Percentiles rank a stretch among this genome's conserved stretches.
Evolutionary conservation across 2,329 filamentous ascomycete genomes (phyloP).

Genomic region (Calonectria pseudoturangicola): DNA sequence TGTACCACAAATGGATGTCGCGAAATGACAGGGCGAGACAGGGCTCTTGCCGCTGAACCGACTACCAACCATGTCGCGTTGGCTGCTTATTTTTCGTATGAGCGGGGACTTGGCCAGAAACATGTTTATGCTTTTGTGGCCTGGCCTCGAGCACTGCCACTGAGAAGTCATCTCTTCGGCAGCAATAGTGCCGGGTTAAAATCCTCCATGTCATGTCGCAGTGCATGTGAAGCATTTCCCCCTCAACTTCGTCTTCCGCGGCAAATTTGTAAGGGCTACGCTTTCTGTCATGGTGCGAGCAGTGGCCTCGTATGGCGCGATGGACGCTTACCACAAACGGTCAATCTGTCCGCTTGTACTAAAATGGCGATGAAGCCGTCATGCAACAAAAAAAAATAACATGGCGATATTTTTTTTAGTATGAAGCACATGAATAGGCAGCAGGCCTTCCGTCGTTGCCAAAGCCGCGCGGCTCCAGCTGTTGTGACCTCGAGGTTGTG

Average conservation of each 20-base stretch:
- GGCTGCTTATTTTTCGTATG: too few relatives aligned
- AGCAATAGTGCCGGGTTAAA: conserved; percentile 47
- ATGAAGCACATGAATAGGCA: conserved; percentile 22
- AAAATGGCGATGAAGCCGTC: conserved; percentile 49
- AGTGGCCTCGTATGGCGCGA: rapidly evolving
- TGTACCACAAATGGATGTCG: too few relatives aligned
- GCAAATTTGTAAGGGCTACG: conserved; percentile 46
- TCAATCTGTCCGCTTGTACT: conserved; percentile 46
- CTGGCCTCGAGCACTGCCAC: neutral
- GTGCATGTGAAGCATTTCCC: conserved; percentile 38
- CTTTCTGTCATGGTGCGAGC: conserved; percentile 38
- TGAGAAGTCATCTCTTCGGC: conserved; percentile 1
- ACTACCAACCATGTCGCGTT: too few relatives aligned
- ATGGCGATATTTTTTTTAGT: conserved; percentile 41
- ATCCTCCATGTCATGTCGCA: conserved; percentile 40
- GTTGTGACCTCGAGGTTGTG: conserved; percentile 43
- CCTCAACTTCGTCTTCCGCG: conserved; percentile 23
- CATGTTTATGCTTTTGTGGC: neutral
- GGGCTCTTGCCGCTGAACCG: too few relatives aligned
- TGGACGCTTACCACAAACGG: conserved; percentile 46
- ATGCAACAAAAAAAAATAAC: conserved; percentile 39
- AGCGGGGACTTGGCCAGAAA: neutral
- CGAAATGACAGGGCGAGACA: too few relatives aligned
- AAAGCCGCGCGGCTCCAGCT: conserved; percentile 47
- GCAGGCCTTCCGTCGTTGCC: conserved; percentile 38